These are phyloP conservation scores for Saccharomycopsis crataegensis DNA, from an alignment of 1,139 yeast species.

Conservation along the genomic window DNA sequence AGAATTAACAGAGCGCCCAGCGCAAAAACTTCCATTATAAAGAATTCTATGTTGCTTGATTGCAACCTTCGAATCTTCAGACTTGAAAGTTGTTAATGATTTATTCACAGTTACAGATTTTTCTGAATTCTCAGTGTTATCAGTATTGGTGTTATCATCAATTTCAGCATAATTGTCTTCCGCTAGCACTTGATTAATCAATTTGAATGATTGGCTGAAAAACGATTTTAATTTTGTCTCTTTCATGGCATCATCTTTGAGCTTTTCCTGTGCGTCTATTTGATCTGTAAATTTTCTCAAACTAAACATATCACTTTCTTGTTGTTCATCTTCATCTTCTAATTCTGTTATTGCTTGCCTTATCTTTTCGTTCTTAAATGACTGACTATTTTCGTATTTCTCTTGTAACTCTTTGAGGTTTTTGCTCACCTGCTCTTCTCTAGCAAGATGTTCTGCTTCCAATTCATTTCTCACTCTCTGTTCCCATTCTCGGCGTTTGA, in stretches of 20 bases:
- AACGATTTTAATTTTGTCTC: constrained; percentile 23
- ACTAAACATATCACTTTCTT: constrained; percentile 3
- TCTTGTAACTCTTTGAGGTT: background rate
- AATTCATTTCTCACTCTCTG: constrained; percentile 3
- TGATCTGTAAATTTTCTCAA: background rate
- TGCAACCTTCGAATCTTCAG: background rate
- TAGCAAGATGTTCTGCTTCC: background rate
- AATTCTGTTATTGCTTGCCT: background rate
- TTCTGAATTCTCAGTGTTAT: too few relatives aligned
- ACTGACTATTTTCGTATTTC: background rate
- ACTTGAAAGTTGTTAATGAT: background rate
- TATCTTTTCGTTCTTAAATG: background rate
- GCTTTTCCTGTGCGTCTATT: background rate
- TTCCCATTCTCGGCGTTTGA: background rate
- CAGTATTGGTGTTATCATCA: too few relatives aligned
- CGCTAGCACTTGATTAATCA: constrained; percentile 34
- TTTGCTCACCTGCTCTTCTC: background rate
- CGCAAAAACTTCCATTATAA: constrained; percentile 22
- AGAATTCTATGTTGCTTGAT: constrained; percentile 22
- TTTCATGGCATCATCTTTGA: background rate
- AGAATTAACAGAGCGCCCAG: constrained; percentile 31
- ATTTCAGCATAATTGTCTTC: constrained; percentile 14
- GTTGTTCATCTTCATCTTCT: background rate
- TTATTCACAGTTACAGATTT: too few relatives aligned
- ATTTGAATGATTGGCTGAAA: constrained; percentile 33